These are phyloP conservation scores for Solanum bulbocastanum DNA, from an alignment of 257 asterid genomes.

Conservation along the genomic window DNA sequence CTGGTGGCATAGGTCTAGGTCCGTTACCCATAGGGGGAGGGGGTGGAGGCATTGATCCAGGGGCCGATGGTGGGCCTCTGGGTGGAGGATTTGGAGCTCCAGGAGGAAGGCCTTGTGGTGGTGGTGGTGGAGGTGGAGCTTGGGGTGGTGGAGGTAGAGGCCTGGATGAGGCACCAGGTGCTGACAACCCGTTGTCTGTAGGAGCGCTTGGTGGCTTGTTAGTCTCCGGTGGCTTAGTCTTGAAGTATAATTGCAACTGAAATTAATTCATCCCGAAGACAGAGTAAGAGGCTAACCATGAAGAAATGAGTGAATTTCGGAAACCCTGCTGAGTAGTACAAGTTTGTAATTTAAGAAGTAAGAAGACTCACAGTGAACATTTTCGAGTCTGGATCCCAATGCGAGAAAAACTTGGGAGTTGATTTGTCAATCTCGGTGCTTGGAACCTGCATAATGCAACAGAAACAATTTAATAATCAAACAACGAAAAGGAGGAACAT, in stretches of 20 bases:
- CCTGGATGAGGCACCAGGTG: conserved; percentile 54
- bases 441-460: conserved; percentile 53
- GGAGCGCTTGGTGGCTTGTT: conserved; percentile 56
- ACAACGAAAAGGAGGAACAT: neutral
- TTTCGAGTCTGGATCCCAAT: conserved; percentile 97
- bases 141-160: conserved; percentile 30
- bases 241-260: conserved; percentile 68
- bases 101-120: conserved; percentile 62
- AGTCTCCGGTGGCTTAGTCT: conserved; percentile 73
- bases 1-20: conserved; percentile 98
- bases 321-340: neutral
- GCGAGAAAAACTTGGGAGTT: conserved; percentile 95
- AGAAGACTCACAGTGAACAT: conserved; percentile 70
- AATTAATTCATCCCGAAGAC: neutral
- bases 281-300: neutral
- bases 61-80: conserved; percentile 32
- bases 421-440: conserved; percentile 92
- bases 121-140: conserved; percentile 25
- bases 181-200: conserved; percentile 46
- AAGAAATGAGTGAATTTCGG: neutral
- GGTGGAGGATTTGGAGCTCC: conserved; percentile 50
- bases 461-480: neutral
- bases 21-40: conserved; percentile 69
- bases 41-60: conserved; percentile 42
- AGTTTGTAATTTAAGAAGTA: neutral